Evolutionary conservation across 2,329 filamentous ascomycete genomes (phyloP).

Genomic region (Fusarium sp.): DNA sequence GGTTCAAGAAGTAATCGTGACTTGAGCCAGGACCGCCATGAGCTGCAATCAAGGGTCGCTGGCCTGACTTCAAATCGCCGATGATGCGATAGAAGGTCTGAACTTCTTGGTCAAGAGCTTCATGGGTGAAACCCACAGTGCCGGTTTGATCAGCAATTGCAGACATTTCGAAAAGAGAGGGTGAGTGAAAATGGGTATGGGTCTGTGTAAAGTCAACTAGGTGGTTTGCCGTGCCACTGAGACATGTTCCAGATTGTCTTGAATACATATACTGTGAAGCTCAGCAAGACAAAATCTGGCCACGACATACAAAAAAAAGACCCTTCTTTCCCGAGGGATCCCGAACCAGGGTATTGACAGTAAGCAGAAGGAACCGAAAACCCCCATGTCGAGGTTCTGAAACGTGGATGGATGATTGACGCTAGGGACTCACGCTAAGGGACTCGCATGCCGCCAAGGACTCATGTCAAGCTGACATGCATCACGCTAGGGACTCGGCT

Average conservation of each 20-base stretch:
- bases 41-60: constrained; percentile 13
- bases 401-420: neutral
- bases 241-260: neutral
- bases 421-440: constrained; percentile 11
- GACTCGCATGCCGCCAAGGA: constrained; percentile 12
- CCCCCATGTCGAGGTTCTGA: neutral
- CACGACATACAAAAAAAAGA: neutral
- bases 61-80: constrained; percentile 12
- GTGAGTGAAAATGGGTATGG: constrained; percentile 1
- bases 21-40: constrained; percentile 13
- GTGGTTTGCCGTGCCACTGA: neutral
- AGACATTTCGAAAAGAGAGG: constrained; percentile 3
- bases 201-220: neutral
- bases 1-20: constrained; percentile 13
- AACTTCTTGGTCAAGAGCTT: constrained; percentile 8
- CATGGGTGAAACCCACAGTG: constrained; percentile 9
- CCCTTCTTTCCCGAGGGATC: neutral
- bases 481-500: constrained; percentile 3
- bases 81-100: constrained; percentile 9
- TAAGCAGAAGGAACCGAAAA: constrained; percentile 15
- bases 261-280: constrained; percentile 7
- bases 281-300: neutral
- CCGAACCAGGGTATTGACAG: neutral
- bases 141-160: constrained; percentile 2
- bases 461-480: constrained; percentile 15